Percentiles rank a stretch among this genome's conserved stretches.
Conservation (phyloP, 2,329 filamentous ascomycete genomes). For the Fusarium torreyae region DNA sequence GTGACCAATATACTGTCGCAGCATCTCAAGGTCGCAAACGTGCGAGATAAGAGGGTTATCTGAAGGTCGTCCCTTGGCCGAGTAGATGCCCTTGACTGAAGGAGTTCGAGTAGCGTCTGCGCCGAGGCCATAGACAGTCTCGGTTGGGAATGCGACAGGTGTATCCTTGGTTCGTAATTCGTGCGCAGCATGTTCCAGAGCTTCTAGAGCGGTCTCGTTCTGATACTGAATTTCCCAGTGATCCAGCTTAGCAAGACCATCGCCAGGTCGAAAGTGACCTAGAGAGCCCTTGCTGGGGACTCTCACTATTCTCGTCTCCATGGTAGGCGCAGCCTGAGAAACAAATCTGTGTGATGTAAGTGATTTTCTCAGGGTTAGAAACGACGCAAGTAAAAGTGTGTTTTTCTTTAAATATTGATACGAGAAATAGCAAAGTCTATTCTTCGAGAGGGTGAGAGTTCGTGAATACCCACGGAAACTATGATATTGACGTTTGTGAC, state of each 20-base stretch:
- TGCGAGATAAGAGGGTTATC: slow-evolving; percentile 98
- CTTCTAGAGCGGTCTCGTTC: slow-evolving; percentile 52
- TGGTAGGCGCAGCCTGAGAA: slow-evolving; percentile 42
- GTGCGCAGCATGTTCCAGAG: slow-evolving; percentile 75
- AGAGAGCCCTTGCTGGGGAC: slow-evolving; percentile 53
- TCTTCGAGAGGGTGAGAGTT: background rate
- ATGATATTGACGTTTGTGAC: slow-evolving; percentile 28
- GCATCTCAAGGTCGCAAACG: slow-evolving; percentile 84
- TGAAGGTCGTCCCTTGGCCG: slow-evolving; percentile 88
- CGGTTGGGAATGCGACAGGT: slow-evolving; percentile 95
- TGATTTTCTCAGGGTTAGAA: slow-evolving; percentile 31
- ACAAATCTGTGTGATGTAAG: slow-evolving; percentile 49
- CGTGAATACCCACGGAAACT: slow-evolving; percentile 12
- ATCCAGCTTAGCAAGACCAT: slow-evolving; percentile 55
- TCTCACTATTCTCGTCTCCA: slow-evolving; percentile 60
- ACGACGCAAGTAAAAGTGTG: slow-evolving; percentile 4
- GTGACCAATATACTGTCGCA: slow-evolving; percentile 73
- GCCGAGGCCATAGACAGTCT: slow-evolving; percentile 97
- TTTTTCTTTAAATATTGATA: slow-evolving; percentile 11
- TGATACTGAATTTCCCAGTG: slow-evolving; percentile 60
- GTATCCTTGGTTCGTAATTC: slow-evolving; percentile 75
- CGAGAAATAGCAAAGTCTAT: slow-evolving; percentile 5
- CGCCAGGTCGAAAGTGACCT: slow-evolving; percentile 53
- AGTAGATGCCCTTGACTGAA: slow-evolving; percentile 92
- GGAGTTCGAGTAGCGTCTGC: slow-evolving; percentile 90